A percentile compares a stretch with the other conserved stretches of the same genome.
phyloP scores from a whole-genome alignment of 768 basidiomycete genomes.

The Rhizopogon rudus region DNA sequence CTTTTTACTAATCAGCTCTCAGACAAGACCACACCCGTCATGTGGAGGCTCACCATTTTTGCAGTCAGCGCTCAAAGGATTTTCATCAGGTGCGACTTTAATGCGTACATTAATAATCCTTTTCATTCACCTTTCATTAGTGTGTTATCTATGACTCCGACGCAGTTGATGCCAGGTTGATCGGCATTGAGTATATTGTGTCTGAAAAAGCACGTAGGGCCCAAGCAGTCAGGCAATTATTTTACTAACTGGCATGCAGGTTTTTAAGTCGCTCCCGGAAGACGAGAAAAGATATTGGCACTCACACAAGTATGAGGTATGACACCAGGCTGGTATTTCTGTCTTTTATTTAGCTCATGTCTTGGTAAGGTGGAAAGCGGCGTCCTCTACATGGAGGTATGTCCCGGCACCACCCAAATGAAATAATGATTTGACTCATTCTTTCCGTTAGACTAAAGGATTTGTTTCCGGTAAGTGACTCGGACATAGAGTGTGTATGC shows the following conservation, averaged over 20 bases:
- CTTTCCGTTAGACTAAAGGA: slow-evolving; percentile 13
- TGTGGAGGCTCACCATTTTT: slow-evolving; percentile 41
- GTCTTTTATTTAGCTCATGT: slow-evolving; percentile 17
- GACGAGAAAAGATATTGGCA: slow-evolving; percentile 52
- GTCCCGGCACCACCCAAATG: not conserved
- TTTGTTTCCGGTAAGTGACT: slow-evolving; percentile 18
- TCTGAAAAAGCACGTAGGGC: slow-evolving; percentile 29
- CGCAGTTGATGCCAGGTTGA: slow-evolving; percentile 38
- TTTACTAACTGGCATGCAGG: slow-evolving; percentile 10
- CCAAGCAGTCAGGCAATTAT: not conserved
- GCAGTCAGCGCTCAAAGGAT: slow-evolving; percentile 32
- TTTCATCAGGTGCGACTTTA: slow-evolving; percentile 35
- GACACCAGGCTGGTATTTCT: not conserved
- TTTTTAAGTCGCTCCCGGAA: slow-evolving; percentile 35
- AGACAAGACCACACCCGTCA: slow-evolving; percentile 29
- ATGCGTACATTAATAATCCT: not conserved
- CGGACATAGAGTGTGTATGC: not conserved
- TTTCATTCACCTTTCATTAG: slow-evolving; percentile 14
- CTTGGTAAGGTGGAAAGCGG: slow-evolving; percentile 26
- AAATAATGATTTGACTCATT: not conserved
- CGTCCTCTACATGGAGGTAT: slow-evolving; percentile 25
- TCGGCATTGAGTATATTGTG: slow-evolving; percentile 52
- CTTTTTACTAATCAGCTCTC: not conserved
- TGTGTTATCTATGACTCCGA: slow-evolving; percentile 41
- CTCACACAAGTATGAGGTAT: slow-evolving; percentile 44